Base-by-base conservation (phyloP, 2,329 filamentous ascomycete genomes). In the Fusarium pseudonygamai region DNA sequence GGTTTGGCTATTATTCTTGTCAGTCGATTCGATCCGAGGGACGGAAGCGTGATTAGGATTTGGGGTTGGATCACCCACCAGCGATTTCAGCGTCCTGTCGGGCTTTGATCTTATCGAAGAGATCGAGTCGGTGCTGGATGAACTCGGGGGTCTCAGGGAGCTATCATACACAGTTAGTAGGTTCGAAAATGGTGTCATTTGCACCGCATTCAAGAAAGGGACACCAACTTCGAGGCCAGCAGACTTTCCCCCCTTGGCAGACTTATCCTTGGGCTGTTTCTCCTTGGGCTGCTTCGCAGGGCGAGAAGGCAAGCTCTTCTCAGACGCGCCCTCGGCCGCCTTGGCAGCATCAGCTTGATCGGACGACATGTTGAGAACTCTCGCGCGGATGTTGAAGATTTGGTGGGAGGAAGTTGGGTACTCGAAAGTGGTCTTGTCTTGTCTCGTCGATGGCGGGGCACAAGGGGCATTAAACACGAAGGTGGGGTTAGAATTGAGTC, bases 81-180 rank as follows among this genome's bases (percentile, higher is more conserved):
- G 82, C 82, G 73, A 94, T 84, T 80, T 96, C 93, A 66, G 92
- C 92, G 76, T 97, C 92, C 79, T 94, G 91, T 81, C 93, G 89
- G 75, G 93, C 91, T 88, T 97, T 97, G 75, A 98, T 87, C 81
- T 92, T 91, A 81, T 98, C 93, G 84, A 98, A 98, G 56, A 98
- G 86, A 60, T 93, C 89, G 79, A 98, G 91, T 72, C 96, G 92
- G 82, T 95, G 90, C 79, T 95, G 87, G 72, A 98, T 90, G 83
- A 93, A 97, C 68, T 92, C 90, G 64, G 95, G 93, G 84, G 87
- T 76, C 80, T 82, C 79, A 84, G 81, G 83, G 11, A 83, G 78
- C 82, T 83, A 47, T 16, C 37, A 42, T 15, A 24, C 24, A 24
- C 16, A 34, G 61, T 81, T 60, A 80, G 72, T 39, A 76, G 69